Evolutionary conservation across 805 yeast species (phyloP), one percentile per base, ranked within the genome.

Genomic region (Yamadazyma laniorum): DNA sequence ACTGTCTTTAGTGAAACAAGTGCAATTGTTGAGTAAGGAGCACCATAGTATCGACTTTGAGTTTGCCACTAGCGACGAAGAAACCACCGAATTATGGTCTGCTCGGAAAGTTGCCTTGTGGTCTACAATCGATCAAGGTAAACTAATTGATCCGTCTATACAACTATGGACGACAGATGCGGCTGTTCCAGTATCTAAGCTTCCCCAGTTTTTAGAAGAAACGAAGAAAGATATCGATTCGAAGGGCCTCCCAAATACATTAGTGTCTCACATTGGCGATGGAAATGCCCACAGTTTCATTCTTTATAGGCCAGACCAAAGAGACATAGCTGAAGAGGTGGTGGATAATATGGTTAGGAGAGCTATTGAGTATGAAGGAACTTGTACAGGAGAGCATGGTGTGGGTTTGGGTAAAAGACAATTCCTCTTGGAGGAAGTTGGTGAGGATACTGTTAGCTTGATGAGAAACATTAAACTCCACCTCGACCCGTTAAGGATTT

Each of bases 311-410:
- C 76, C 77, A 0, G 72, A 74, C 15, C 74, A 79, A 46, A 50
- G 64, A 14, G 59, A 62, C 1, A 58, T 56, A 16, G 81, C 78
- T 3, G 52, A 50, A 22, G 42, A 37, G n/a, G 55, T 57, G 11
- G 62, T 56, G 3, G 50, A 52, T 26, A 54, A 51, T 34, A 54
- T 55, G 54, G 59, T 57, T 1, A 45, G 55, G 40, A 35, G 62
- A 26, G 60, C 62, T 7, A 46, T 57, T 14, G 42, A 33, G 6
- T 44, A 27, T 21, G 90, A 85, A 34, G 93, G 95, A 1, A 85
- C 95, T 1, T 82, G 89, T 50, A 83, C 91, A 8, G 95, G 95
- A 29, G 95, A 85, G 52, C 95, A 85, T 56, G 95, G 95, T 13
- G 75, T 85, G 23, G 95, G 95, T 9, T 68, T 79, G 23, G 90